phyloP scores from a whole-genome alignment of 495 filamentous ascomycete genomes.

The Penicillium turbatum region DNA sequence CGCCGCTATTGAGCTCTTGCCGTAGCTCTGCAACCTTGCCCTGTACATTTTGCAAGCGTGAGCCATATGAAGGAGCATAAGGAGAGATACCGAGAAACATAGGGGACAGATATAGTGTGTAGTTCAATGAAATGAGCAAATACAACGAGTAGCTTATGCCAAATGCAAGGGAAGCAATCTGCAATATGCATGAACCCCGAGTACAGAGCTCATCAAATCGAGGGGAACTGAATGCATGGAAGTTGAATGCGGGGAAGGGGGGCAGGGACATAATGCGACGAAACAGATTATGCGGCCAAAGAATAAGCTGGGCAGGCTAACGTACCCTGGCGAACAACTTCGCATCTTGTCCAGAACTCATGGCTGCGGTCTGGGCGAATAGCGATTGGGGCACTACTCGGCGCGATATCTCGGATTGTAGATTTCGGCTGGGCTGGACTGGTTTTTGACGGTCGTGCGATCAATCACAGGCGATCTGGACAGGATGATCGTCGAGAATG shows the following conservation, averaged over 20 bases:
- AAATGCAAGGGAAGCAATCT: constrained; percentile 1
- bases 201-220: constrained; percentile 1
- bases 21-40: constrained; percentile 98
- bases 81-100: constrained; percentile 35
- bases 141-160: constrained; percentile 1
- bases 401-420: constrained; percentile 6
- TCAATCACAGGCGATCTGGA: constrained; percentile 15
- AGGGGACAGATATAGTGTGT: constrained; percentile 1
- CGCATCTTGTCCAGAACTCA: constrained; percentile 89
- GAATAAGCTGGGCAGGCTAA: constrained; percentile 22
- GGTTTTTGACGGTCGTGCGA: constrained; percentile 8
- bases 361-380: constrained; percentile 34
- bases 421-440: constrained; percentile 7
- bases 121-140: neutral
- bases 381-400: constrained; percentile 4
- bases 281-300: constrained; percentile 18
- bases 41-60: constrained; percentile 54
- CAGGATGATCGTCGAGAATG: neutral
- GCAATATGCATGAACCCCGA: neutral
- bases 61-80: constrained; percentile 31
- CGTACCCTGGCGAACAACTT: constrained; percentile 99
- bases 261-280: neutral
- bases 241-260: constrained; percentile 23
- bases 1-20: constrained; percentile 84
- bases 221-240: neutral